Base-by-base conservation (phyloP, 305 asterid species). In the Fraxinus floribunda region DNA sequence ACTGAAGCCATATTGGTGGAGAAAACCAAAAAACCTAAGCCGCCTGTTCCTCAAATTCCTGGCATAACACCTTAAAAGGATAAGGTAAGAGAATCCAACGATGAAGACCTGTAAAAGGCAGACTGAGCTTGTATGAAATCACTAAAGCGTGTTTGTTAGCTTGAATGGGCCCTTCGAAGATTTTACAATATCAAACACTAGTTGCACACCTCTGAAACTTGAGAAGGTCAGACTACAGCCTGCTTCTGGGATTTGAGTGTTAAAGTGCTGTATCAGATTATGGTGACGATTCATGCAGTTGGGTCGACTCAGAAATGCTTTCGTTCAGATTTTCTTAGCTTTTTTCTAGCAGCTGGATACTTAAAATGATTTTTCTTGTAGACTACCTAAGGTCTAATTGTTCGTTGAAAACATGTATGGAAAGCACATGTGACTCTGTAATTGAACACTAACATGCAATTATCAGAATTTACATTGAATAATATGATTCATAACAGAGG, bases 1-100 rank as follows among this genome's bases (percentile, higher is more conserved):
- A 92, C 98, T 52, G 97, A 94, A 86, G 99, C 98, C 87, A 87
- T 96, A 86, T 75, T 96, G 87, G 98, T 90, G 4, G 93, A 90
- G 83, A 94, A 94, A 89, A 89, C 78, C 66, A 96, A 88, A 92
- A 77, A 85, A 72, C 83, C 92, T 9, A 93, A 96, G 84, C 97
- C 93, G 7, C 89, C 71, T 49, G 80, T 91, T 79, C 98, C 98
- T 82, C 81, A 87, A 9, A 36, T 96, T 85, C 98, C 99, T 55
- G 99, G 98, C 62, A 93, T 93, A 86, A 83, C 83, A 60, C 97
- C 98, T 78, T 95, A 84, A 85, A 34, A 39, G 76, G 5, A 49
- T 39, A 24, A 36, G 49, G 30, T 68, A 34, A 74, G 70, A 85
- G 81, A 79, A 77, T 38, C 16, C 6, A 32, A 16, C 20, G 78